Conservation (phyloP, 73 alveolate genomes). For the Symbiodinium pilosum region DNA sequence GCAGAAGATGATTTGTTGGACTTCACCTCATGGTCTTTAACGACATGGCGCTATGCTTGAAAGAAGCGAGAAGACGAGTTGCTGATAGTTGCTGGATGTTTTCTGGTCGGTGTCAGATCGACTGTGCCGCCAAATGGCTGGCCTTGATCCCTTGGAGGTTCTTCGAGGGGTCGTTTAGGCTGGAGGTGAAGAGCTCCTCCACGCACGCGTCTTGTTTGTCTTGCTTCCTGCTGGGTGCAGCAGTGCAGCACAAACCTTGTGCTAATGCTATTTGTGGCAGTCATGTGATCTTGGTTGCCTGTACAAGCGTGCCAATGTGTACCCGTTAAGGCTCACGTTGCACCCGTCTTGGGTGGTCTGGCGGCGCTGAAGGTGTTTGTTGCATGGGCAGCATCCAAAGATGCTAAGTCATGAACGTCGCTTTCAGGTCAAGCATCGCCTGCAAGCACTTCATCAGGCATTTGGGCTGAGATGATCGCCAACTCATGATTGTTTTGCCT, state of each 20-base stretch:
- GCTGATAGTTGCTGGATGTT: too few relatives aligned
- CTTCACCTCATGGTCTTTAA: too few relatives aligned
- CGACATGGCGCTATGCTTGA: too few relatives aligned
- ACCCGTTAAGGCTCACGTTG: not conserved
- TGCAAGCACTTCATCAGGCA: conserved; percentile 6
- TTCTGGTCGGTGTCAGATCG: not conserved
- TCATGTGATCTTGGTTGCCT: too few relatives aligned
- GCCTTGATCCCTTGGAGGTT: not conserved
- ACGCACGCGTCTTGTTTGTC: too few relatives aligned
- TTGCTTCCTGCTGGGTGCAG: too few relatives aligned
- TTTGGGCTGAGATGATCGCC: not conserved
- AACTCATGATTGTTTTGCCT: not conserved
- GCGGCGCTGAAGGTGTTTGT: conserved; percentile 3
- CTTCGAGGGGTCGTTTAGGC: not conserved
- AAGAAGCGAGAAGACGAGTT: too few relatives aligned
- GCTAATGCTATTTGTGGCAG: too few relatives aligned
- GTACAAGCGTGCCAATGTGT: too few relatives aligned
- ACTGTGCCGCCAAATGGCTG: not conserved
- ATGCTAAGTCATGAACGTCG: not conserved
- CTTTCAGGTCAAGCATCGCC: not conserved
- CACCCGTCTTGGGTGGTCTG: not conserved
- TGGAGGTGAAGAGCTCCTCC: not conserved
- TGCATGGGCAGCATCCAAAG: not conserved
- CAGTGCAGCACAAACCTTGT: too few relatives aligned
- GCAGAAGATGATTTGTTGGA: not conserved